A percentile compares a stretch with the other conserved stretches of the same genome.
Conservation (phyloP, 2,329 filamentous ascomycete species). For the Phaeosphaeria sp. region DNA sequence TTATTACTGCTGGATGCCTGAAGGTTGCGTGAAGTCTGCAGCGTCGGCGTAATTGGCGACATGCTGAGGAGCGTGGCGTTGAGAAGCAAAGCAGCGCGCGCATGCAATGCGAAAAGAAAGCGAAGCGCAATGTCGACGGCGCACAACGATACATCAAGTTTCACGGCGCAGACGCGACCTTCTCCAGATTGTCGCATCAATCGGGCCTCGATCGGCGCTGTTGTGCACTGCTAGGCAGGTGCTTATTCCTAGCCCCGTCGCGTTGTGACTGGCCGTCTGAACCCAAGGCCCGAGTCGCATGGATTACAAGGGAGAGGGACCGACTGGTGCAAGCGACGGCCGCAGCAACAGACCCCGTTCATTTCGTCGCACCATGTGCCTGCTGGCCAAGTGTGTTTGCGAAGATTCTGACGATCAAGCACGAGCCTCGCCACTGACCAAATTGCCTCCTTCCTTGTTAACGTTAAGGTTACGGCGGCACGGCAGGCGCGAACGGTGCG, state of each 20-base stretch:
- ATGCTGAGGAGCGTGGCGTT: not conserved
- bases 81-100: not conserved
- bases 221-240: not conserved
- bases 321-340: not conserved
- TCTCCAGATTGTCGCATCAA: slow-evolving; percentile 3
- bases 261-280: not conserved
- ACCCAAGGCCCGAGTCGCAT: not conserved
- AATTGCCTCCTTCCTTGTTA: not conserved
- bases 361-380: not conserved
- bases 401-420: not conserved
- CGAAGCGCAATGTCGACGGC: not conserved
- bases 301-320: not conserved
- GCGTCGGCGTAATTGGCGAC: slow-evolving; percentile 2
- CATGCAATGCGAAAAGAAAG: not conserved
- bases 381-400: not conserved
- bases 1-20: slow-evolving; percentile 12
- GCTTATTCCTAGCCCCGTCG: not conserved
- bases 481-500: not conserved
- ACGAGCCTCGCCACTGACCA: slow-evolving; percentile 7
- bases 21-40: not conserved
- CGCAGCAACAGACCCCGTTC: not conserved
- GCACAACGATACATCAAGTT: not conserved
- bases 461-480: not conserved
- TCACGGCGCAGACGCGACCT: not conserved
- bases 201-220: slow-evolving; percentile 5